Percentiles rank a stretch among this genome's conserved stretches.
Evolutionary conservation across 768 basidiomycete genomes (phyloP).

Genomic region (Psilocybe cubensis): DNA sequence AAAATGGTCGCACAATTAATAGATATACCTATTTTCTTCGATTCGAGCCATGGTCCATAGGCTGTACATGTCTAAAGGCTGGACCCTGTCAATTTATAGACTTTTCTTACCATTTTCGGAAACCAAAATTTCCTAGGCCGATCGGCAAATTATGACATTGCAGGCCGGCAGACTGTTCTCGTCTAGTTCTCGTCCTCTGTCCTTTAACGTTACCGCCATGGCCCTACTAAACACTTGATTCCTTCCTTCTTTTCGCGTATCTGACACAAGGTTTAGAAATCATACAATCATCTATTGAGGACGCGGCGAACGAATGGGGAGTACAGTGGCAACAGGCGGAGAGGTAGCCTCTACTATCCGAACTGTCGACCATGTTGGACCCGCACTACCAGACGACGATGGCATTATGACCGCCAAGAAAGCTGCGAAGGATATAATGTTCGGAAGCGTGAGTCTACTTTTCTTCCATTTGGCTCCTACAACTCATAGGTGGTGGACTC

Average conservation of each 20-base stretch:
- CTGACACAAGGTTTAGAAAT: too few relatives aligned
- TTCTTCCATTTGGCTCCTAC: not conserved
- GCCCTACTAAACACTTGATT: not conserved
- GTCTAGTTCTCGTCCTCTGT: not conserved
- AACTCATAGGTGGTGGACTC: not conserved
- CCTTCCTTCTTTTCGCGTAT: not conserved
- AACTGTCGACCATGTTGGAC: conserved; percentile 10
- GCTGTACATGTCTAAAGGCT: too few relatives aligned
- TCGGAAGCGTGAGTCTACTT: conserved; percentile 56
- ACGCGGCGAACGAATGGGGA: conserved; percentile 9
- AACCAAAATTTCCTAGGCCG: not conserved
- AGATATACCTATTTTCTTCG: too few relatives aligned
- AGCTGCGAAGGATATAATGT: conserved; percentile 52
- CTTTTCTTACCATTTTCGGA: not conserved
- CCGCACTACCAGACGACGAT: conserved; percentile 10
- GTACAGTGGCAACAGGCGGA: conserved; percentile 14
- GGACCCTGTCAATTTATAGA: too few relatives aligned
- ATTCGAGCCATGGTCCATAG: too few relatives aligned
- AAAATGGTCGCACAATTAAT: too few relatives aligned
- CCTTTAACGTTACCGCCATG: not conserved
- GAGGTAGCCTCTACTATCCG: conserved; percentile 13
- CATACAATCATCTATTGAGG: not conserved
- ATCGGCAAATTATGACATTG: not conserved
- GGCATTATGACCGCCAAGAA: conserved; percentile 19
- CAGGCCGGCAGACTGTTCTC: not conserved